phyloP scores from a whole-genome alignment of 306 rosid genomes.

The Myrica gale region DNA sequence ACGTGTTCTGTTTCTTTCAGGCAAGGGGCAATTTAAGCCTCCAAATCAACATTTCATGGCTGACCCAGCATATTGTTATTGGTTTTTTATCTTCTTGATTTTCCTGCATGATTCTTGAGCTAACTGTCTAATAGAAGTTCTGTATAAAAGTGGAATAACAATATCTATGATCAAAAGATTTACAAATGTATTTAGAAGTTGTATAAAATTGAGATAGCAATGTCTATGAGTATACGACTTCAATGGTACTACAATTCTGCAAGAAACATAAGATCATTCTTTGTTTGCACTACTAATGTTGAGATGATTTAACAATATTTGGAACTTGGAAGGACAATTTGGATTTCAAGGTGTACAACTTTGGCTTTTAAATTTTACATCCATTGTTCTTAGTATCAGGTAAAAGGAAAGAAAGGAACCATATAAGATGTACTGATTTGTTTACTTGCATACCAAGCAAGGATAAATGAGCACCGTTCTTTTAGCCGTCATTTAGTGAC shows the following conservation, averaged over 20 bases:
- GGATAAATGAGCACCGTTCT: neutral
- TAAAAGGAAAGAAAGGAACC: neutral
- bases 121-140: neutral
- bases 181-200: no score
- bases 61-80: neutral
- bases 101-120: conserved; percentile 3
- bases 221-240: neutral
- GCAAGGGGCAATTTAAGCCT: neutral
- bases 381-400: neutral
- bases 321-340: neutral
- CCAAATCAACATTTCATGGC: neutral
- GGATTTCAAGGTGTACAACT: neutral
- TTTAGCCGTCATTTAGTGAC: neutral
- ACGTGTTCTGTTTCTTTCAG: neutral
- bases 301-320: neutral
- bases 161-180: no score
- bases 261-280: neutral
- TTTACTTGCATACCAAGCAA: neutral
- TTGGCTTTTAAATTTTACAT: no score
- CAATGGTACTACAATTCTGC: neutral
- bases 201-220: neutral
- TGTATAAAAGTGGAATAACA: no score
- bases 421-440: neutral
- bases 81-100: neutral
- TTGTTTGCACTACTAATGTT: neutral